Percentiles rank a stretch among this genome's conserved stretches.
Evolutionary conservation across 23 red algal species (phyloP).

Genomic region (Gracilaria gracilis): DNA sequence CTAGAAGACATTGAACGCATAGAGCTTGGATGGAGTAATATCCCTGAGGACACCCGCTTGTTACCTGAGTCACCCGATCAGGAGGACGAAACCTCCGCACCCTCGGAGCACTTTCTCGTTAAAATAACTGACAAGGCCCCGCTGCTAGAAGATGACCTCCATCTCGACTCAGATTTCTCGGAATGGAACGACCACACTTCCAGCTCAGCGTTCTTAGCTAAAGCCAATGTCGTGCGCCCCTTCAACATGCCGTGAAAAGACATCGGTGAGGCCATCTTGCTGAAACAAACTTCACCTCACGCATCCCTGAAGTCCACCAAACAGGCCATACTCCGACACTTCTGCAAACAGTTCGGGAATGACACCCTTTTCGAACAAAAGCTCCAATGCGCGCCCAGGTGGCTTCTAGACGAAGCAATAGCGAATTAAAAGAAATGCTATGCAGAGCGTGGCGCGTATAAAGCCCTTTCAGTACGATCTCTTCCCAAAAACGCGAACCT

Average conservation of each 20-base stretch:
- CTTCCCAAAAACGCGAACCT: not conserved
- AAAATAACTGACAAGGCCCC: too few species aligned
- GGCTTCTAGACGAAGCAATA: not conserved
- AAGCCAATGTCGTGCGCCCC: not conserved
- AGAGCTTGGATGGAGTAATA: too few species aligned
- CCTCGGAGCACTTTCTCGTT: too few species aligned
- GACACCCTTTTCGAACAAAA: not conserved
- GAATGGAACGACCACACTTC: not conserved
- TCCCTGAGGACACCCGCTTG: too few species aligned
- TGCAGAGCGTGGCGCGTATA: not conserved
- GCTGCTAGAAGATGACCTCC: too few species aligned
- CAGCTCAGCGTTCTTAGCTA: not conserved
- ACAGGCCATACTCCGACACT: not conserved
- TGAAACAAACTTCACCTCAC: not conserved
- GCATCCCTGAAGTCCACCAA: not conserved
- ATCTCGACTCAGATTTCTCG: not conserved
- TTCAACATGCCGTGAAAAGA: slow-evolving; percentile 5
- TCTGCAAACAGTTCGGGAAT: not conserved
- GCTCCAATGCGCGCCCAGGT: not conserved
- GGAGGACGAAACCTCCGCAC: too few species aligned
- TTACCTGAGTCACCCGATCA: too few species aligned
- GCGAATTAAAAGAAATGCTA: not conserved
- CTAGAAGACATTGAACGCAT: too few species aligned
- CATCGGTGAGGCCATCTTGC: not conserved
- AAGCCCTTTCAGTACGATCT: not conserved